phyloP scores from a whole-genome alignment of 148 eudicot species.

The Camellia granthamiana region DNA sequence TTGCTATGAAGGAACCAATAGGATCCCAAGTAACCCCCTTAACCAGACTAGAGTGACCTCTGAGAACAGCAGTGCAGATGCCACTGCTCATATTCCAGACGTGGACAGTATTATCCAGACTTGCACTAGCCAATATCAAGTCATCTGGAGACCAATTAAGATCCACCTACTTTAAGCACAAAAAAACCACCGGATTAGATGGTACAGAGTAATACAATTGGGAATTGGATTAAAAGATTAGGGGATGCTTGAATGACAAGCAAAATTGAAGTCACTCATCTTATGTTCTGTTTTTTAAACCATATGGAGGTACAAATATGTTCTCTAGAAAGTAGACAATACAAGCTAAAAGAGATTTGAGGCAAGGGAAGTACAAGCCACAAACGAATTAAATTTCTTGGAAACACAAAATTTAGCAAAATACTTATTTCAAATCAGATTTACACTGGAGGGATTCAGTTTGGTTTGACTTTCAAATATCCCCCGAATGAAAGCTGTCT shows the following conservation, averaged over 20 bases:
- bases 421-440: background rate
- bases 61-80: conserved; percentile 89
- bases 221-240: background rate
- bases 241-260: background rate
- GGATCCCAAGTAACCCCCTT: conserved; percentile 99
- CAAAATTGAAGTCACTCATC: conserved; percentile 7
- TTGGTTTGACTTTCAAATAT: background rate
- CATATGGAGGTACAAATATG: background rate
- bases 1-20: conserved; percentile 94
- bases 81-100: conserved; percentile 94
- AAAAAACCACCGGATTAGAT: conserved; percentile 42
- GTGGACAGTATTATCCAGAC: conserved; percentile 91
- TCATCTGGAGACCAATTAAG: conserved; percentile 99
- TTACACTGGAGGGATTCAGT: background rate
- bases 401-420: background rate
- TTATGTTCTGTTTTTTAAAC: background rate
- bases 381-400: background rate
- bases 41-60: conserved; percentile 97
- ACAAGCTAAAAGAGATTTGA: background rate
- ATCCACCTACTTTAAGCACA: conserved; percentile 98
- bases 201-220: conserved; percentile 6
- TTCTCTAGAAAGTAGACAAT: background rate
- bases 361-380: background rate
- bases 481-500: background rate
- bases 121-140: conserved; percentile 88